Base-by-base conservation (phyloP, 148 eudicot genomes). In the Polygonum maritimum region DNA sequence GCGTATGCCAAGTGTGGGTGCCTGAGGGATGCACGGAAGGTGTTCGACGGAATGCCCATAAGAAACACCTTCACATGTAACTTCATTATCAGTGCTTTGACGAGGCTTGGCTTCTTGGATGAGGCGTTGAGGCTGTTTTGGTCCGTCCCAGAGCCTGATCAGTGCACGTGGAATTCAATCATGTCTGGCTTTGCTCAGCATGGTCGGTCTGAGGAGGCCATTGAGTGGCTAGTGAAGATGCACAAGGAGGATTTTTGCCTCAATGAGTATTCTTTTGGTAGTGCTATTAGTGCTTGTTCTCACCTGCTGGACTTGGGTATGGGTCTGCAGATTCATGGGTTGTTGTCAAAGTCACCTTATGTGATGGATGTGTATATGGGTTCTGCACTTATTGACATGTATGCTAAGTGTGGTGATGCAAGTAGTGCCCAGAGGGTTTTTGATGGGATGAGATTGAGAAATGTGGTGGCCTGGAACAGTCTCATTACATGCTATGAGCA, bases 141-240 rank as follows among this genome's bases (percentile, higher is more conserved):
- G 71, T 81, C 76, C 14, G 80, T 87, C 77, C 86, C 88, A 60
- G 88, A 84, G 54, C 89, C 89, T 75, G 98, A 93, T 79, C 96
- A 90, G 76, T 93, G 98, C 81, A 89, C 98, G 52, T 90, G 98
- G 98, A 93, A 93, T 74, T 82, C 88, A 11, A 86, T 93, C 86
- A 86, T 93, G 8, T 85, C 98, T 12, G 90, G 93, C 63, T 90
- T 89, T 83, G 91, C 96, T 21, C 96, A 87, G 77, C 81, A 78
- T 74, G 90, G 82, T 74, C 78, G 82, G 39, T 90, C 86, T 72
- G 84, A 74, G 10, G 89, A 81, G 76, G 83, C 97, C 7, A 49
- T 87, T 19, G 85, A 85, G 77, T 90, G 71, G 76, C 83, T 90
- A 62, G 86, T 82, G 62, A 80, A 79, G 83, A 93, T 93, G 98